phyloP scores from a whole-genome alignment of 306 rosid species.

The Mimosa bimucronata region DNA sequence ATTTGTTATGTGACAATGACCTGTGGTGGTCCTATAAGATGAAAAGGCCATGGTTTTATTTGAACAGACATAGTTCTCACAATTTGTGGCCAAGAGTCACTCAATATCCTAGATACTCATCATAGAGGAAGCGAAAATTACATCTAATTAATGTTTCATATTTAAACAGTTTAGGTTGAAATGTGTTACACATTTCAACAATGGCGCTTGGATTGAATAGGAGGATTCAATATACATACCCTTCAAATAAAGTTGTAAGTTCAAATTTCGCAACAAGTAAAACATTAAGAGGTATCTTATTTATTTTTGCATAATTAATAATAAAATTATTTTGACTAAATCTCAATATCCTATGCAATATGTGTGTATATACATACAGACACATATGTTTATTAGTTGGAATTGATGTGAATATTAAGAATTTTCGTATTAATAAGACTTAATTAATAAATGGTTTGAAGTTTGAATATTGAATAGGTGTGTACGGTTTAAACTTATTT shows the following conservation, averaged over 20 bases:
- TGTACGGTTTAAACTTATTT: neutral
- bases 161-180: neutral
- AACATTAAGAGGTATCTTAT: neutral
- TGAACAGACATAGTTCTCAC: constrained; percentile 31
- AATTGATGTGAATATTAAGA: neutral
- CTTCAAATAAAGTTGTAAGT: too few species aligned
- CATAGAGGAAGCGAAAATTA: constrained; percentile 24
- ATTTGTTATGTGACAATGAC: constrained; percentile 50
- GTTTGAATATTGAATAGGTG: neutral
- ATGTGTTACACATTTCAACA: neutral
- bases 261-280: neutral
- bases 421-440: neutral
- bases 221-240: neutral
- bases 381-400: neutral
- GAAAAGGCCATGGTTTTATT: constrained; percentile 49
- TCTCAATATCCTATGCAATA: neutral
- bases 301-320: neutral
- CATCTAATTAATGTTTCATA: neutral
- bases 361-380: too few species aligned
- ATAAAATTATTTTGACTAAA: too few species aligned
- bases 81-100: constrained; percentile 57
- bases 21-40: constrained; percentile 43
- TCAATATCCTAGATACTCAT: constrained; percentile 41
- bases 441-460: neutral
- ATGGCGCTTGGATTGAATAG: neutral